Evolutionary conservation across 495 filamentous ascomycete genomes (phyloP).

Genomic region (Cercophora samala): DNA sequence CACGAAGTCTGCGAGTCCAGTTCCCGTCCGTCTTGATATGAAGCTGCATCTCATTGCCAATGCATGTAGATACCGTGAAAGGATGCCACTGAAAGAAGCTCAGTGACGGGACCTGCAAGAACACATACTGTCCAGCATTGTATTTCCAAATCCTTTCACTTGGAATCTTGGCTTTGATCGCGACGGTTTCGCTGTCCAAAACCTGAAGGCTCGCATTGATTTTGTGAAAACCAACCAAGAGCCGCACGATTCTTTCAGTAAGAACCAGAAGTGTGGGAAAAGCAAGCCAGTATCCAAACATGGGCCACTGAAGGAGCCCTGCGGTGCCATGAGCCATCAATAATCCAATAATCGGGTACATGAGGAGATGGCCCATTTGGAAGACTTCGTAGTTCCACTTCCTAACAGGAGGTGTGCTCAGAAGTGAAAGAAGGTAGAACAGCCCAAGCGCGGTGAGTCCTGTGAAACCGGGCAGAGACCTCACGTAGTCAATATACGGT

Average conservation of each 20-base stretch:
- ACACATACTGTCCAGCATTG: conserved; percentile 40
- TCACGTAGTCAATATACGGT: conserved; percentile 29
- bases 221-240: conserved; percentile 31
- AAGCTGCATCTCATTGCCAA: conserved; percentile 38
- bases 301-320: conserved; percentile 35
- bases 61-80: conserved; percentile 22
- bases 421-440: conserved; percentile 31
- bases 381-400: conserved; percentile 38
- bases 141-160: conserved; percentile 34
- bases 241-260: conserved; percentile 27
- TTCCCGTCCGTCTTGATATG: conserved; percentile 47
- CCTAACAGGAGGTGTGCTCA: conserved; percentile 35
- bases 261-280: conserved; percentile 36
- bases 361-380: conserved; percentile 39
- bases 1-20: conserved; percentile 43
- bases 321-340: conserved; percentile 35
- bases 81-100: conserved; percentile 41
- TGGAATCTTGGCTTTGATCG: conserved; percentile 32
- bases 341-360: conserved; percentile 40
- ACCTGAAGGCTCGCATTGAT: conserved; percentile 30
- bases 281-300: conserved; percentile 42
- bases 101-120: conserved; percentile 36
- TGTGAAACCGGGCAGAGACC: conserved; percentile 31
- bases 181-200: conserved; percentile 36
- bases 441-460: conserved; percentile 33